Evolutionary conservation across 805 yeast species (phyloP).

Genomic region (Isabelozyma gotoi): DNA sequence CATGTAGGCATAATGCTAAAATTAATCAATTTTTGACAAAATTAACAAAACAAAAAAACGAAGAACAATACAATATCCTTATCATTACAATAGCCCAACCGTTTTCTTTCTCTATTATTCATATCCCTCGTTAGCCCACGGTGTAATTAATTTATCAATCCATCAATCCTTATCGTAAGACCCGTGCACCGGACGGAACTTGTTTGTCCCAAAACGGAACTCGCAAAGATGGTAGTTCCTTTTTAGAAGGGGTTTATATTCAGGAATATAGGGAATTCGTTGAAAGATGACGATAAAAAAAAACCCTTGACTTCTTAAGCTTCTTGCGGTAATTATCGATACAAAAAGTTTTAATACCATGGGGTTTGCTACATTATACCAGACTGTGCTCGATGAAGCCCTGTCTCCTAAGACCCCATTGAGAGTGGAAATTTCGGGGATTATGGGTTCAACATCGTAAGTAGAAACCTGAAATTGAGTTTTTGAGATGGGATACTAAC

Average conservation of each 20-base stretch:
- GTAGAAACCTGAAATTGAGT: constrained; percentile 12
- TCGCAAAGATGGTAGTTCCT: too few relatives aligned
- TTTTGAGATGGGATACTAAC: not conserved
- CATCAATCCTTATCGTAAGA: too few relatives aligned
- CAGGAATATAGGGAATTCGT: too few relatives aligned
- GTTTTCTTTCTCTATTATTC: too few relatives aligned
- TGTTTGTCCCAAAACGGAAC: not conserved
- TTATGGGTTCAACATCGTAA: constrained; percentile 65
- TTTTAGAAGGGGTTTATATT: too few relatives aligned
- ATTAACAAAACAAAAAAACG: too few relatives aligned
- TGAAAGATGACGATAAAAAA: not conserved
- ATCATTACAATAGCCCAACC: too few relatives aligned
- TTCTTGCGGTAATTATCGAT: not conserved
- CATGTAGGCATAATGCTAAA: not conserved
- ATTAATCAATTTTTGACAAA: too few relatives aligned
- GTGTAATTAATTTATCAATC: too few relatives aligned
- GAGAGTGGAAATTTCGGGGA: constrained; percentile 53
- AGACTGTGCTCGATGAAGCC: not conserved
- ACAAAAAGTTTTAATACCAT: not conserved
- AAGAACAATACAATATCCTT: too few relatives aligned
- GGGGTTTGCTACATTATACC: not conserved
- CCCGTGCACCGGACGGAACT: not conserved
- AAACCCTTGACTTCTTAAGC: not conserved
- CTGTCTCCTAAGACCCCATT: constrained; percentile 7
- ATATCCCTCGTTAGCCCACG: too few relatives aligned